Evolutionary conservation across 768 basidiomycete species (phyloP), one percentile per base, ranked within the genome.

Genomic region (Russula vinacea): DNA sequence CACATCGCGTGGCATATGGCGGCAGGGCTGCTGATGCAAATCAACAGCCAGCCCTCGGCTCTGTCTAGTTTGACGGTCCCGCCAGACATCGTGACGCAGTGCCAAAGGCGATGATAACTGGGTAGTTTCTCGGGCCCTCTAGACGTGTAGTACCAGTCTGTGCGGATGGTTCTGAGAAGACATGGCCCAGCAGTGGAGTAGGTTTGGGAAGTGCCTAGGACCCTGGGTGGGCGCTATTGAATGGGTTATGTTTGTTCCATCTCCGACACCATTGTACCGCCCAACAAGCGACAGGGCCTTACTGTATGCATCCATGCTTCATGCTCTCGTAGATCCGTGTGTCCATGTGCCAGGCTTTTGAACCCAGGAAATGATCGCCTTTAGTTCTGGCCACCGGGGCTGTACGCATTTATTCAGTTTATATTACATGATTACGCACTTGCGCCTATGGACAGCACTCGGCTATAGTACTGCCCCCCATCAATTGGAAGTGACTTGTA

Each of bases 1-100:
- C 67, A 68, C 26, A 19, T 68, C 7, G 47, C 52, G 44, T 66
- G 60, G 65, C 65, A 67, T 16, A 65, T 67, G 67, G 60, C 60
- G 0, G 64, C 67, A 0, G 67, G 67, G 24, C 22, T 65, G 53
- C 32, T 66, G 17, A 56, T 66, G 57, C 65, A 66, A 54, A 47
- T 66, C 32, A 66, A 19, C n/a, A 60, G 37, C 14, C 54, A 42
- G 17, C 56, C 58, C 22, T 56, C 58, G 10, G n/a, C 19, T 13
- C 32, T 66, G 14, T 65, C 64, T 13, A 29, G 24, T 37, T n/a
- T 60, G 26, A 45, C 58, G 14, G 44, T 68, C 1, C 67, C 65
- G n/a, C 32, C 44, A 22, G 65, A 62, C 14, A 56, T 66, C 10
- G 55, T 63, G 24, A 19, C n/a, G 13, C 65, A 67, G 39, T 63